Evolutionary conservation across 768 basidiomycete genomes (phyloP).

Genomic region (Suillus tomentosus): DNA sequence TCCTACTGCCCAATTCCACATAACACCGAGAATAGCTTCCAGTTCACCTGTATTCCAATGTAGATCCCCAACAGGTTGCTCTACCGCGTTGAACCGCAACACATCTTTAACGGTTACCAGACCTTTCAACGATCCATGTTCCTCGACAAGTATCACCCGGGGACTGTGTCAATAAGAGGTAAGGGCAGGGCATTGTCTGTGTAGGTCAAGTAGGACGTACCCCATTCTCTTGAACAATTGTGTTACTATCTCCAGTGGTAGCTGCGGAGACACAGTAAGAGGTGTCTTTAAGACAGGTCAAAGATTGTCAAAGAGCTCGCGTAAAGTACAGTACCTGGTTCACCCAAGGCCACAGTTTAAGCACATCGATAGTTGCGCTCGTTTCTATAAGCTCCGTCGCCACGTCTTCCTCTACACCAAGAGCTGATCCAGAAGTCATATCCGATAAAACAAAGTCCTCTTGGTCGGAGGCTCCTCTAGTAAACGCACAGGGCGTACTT

Average conservation of each 20-base stretch:
- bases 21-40: constrained; percentile 62
- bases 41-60: constrained; percentile 69
- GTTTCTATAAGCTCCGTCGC: constrained; percentile 64
- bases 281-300: constrained; percentile 65
- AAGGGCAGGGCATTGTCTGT: neutral
- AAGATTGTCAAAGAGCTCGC: neutral
- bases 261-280: constrained; percentile 86
- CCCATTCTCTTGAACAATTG: constrained; percentile 98
- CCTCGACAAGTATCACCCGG: constrained; percentile 92
- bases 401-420: constrained; percentile 70
- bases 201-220: constrained; percentile 48
- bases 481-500: constrained; percentile 76
- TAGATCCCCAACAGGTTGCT: constrained; percentile 51
- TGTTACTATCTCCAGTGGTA: constrained; percentile 96
- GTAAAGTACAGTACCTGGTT: constrained; percentile 66
- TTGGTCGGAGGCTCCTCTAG: constrained; percentile 47
- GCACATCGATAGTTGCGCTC: constrained; percentile 54
- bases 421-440: constrained; percentile 46
- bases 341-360: constrained; percentile 88
- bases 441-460: constrained; percentile 50
- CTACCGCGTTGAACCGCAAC: constrained; percentile 76
- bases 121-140: constrained; percentile 79
- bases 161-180: constrained; percentile 54
- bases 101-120: constrained; percentile 97
- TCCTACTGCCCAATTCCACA: constrained; percentile 55